Conservation (phyloP, 331 rosid genomes). For the Cydonia oblonga region DNA sequence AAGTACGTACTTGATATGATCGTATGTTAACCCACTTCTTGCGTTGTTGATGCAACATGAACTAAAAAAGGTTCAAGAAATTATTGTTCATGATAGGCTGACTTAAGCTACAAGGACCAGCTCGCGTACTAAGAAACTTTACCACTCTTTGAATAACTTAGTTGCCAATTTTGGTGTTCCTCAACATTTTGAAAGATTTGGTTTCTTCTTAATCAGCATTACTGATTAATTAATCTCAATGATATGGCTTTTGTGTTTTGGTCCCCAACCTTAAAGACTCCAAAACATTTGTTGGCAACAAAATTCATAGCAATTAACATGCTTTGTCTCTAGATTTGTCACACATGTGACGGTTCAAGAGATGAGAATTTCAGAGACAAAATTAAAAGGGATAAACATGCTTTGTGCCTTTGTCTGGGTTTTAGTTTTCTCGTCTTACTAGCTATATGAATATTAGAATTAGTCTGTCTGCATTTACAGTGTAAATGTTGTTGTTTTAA, state of each 20-base stretch:
- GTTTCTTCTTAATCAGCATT: constrained; percentile 15
- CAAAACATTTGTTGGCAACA: constrained; percentile 12
- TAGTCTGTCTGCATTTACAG: too few species aligned
- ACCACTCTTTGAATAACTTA: constrained; percentile 17
- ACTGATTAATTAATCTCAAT: constrained; percentile 7
- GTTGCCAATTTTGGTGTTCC: constrained; percentile 10
- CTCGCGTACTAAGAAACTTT: constrained; percentile 31
- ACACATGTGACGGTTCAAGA: not conserved
- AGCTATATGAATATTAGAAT: not conserved
- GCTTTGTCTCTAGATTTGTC: constrained; percentile 25
- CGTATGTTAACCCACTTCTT: not conserved
- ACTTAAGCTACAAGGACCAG: constrained; percentile 16
- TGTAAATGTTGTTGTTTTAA: too few species aligned
- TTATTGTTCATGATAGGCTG: constrained; percentile 32
- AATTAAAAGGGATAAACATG: not conserved
- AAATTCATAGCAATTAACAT: constrained; percentile 21
- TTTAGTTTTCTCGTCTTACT: not conserved
- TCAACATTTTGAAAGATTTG: constrained; percentile 14
- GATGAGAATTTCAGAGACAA: not conserved
- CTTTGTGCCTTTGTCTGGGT: not conserved
- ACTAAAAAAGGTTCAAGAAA: constrained; percentile 4
- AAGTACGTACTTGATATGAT: too few species aligned
- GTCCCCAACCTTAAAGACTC: constrained; percentile 35
- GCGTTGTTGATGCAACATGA: not conserved
- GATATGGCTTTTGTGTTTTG: constrained; percentile 23